Base-by-base conservation (phyloP, 2,329 filamentous ascomycete genomes). In the Neofusicoccum umdonicola region DNA sequence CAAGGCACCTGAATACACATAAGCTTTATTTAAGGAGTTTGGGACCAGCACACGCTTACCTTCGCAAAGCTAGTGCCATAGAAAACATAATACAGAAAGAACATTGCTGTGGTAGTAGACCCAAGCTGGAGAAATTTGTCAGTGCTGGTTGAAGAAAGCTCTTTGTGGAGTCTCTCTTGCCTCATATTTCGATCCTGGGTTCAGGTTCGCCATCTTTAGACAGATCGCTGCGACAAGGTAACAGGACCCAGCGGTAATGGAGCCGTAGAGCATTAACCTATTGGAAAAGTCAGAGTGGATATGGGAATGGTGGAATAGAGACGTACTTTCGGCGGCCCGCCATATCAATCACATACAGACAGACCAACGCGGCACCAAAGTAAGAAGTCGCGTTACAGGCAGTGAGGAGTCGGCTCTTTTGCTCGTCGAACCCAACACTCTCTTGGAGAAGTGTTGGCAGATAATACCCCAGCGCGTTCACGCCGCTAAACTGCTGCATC, bases 81-180 rank as follows among this genome's bases (percentile, higher is more conserved):
- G 74, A 83, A 83, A 47, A 83, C 77, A 68, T 84, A 84, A 72
- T 83, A 85, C 4, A 84, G 67, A 71, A 85, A 85, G 71, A 51
- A 51, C 27, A 37, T 51, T 31, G 48, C 48, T 15, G 48, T 37
- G 1, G 48, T 51, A 31, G 48, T n/a, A 7, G 48, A 51, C 8
- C 48, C 48, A 8, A 51, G 48, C 48, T 51, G 48, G 9, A 7
- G 2, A 4, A 1, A 19, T 19, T 3, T 35, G 15, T 35, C n/a
- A 17, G n/a, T 5, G 3, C 9, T n/a, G 5, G 3, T 34, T 35
- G 27, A 31, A 5, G 27, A 31, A 31, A 31, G 4, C 27, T 31
- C 27, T 5, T 31, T 7, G 6, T 7, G 27, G 27, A 31, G 6
- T 31, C 6, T 31, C 27, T 11, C n/a, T 17, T 51, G 17, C 48